Base-by-base conservation (phyloP, 306 rosid genomes). In the Medicago ruthenica region DNA sequence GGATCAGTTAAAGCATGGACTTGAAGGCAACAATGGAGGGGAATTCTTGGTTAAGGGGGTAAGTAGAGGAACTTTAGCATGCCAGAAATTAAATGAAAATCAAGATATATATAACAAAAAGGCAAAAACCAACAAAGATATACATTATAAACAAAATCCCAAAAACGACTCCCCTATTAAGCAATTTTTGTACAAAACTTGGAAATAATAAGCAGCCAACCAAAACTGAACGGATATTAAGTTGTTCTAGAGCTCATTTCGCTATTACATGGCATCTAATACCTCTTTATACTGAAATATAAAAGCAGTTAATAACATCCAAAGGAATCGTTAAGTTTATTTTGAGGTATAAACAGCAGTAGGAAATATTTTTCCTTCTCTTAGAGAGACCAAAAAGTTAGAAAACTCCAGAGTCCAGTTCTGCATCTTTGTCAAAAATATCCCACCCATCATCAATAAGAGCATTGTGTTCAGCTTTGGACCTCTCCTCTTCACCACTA, bases 381-480 rank as follows among this genome's bases (percentile, higher is more conserved):
- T 42, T 27, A 8, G 17, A 17, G 61, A 24, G 51, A 58, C 20
- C 58, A 71, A 71, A 45, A 54, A 54, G 21, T n/a, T 42, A 36
- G 50, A 11, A 24, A 77, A 55, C 67, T 72, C 62, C 21, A 11
- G 37, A 15, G 17, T 44, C 81, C 9, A 75, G 36, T 24, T 82
- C 87, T 9, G 68, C 42, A 67, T 81, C 87, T 74, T 85, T 65
- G 65, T 87, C 87, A 5, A 84, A 79, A 41, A 93, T 47, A 40
- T 90, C 88, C 99, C 97, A 92, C 18, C 78, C 97, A 10, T 90
- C 99, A 27, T 87, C 98, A 66, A 83, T 36, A 75, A 84, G 85
- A 40, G 82, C 84, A 79, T 85, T 83, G 24, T 42, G 73, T 63
- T 85, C 81, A 74, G 73, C 83, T 53, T 31, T 57, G 67, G 64